These are phyloP conservation scores for Phytopythium aichiense DNA, from an alignment of 352 stramenopile species.

Conservation along the genomic window DNA sequence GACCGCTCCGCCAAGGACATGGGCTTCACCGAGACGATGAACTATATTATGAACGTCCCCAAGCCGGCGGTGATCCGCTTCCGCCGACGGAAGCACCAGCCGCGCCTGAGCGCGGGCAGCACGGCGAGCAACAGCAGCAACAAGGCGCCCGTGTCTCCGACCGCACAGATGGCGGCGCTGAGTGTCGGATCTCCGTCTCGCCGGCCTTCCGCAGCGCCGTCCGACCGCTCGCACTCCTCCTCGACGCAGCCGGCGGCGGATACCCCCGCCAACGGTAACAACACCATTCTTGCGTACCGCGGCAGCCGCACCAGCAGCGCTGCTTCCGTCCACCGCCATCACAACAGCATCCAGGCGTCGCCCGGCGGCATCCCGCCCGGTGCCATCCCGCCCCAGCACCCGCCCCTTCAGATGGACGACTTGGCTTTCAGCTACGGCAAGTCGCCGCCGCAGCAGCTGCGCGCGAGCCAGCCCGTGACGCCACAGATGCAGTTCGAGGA, in stretches of 20 bases:
- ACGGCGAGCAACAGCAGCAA: constrained; percentile 15
- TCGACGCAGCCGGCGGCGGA: constrained; percentile 4
- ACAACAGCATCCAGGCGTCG: constrained; percentile 9
- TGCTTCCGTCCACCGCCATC: constrained; percentile 14
- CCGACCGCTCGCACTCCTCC: constrained; percentile 8
- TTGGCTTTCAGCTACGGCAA: constrained; percentile 22
- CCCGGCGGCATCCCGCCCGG: constrained; percentile 11
- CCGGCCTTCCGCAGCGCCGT: constrained; percentile 3
- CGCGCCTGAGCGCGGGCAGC: constrained; percentile 2
- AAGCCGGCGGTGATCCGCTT: constrained; percentile 80
- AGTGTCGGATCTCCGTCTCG: constrained; percentile 13
- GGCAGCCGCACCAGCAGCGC: constrained; percentile 23
- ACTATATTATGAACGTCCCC: constrained; percentile 83
- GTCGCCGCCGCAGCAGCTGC: constrained; percentile 11
- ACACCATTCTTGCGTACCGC: constrained; percentile 23
- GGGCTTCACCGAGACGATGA: constrained; percentile 78
- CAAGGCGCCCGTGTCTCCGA: constrained; percentile 12
- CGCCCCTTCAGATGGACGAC: constrained; percentile 20
- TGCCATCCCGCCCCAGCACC: constrained; percentile 18
- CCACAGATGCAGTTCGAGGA: constrained; percentile 29
- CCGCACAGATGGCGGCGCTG: constrained; percentile 20
- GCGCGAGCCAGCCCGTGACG: constrained; percentile 4
- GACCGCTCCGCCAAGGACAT: constrained; percentile 37
- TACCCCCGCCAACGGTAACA: not conserved
- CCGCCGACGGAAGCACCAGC: constrained; percentile 19